Conservation (phyloP, 768 basidiomycete species). For the Podaxis mareebaensis region DNA sequence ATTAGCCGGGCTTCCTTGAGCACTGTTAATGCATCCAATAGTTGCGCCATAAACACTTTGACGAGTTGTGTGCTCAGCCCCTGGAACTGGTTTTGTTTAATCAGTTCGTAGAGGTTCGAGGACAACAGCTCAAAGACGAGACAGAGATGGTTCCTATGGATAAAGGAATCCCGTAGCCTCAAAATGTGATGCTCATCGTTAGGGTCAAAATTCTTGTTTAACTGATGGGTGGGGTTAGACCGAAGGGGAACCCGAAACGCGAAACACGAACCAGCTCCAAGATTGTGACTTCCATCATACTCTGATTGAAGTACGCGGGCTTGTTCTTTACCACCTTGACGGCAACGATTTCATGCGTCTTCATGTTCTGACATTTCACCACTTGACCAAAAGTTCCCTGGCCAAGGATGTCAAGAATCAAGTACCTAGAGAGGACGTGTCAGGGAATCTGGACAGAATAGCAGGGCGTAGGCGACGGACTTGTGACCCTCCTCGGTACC, state of each 20-base stretch:
- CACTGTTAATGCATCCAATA: slow-evolving; percentile 88
- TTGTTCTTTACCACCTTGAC: slow-evolving; percentile 99
- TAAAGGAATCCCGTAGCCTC: slow-evolving; percentile 93
- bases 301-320: slow-evolving; percentile 98
- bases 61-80: slow-evolving; percentile 96
- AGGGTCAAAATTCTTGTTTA: slow-evolving; percentile 93
- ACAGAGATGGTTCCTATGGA: slow-evolving; percentile 94
- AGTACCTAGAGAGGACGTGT: slow-evolving; percentile 56
- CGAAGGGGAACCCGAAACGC: slow-evolving; percentile 4
- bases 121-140: slow-evolving; percentile 97
- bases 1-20: slow-evolving; percentile 95
- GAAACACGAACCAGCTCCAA: slow-evolving; percentile 79
- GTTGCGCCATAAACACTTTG: slow-evolving; percentile 96
- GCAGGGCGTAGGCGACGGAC: slow-evolving; percentile 47
- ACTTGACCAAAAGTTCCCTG: slow-evolving; percentile 99
- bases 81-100: slow-evolving; percentile 99
- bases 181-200: slow-evolving; percentile 96
- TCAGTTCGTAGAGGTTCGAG: slow-evolving; percentile 97
- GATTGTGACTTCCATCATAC: slow-evolving; percentile 99
- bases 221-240: slow-evolving; percentile 42
- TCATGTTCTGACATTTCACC: slow-evolving; percentile 99
- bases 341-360: slow-evolving; percentile 97
- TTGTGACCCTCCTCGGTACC: slow-evolving; percentile 95
- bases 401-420: slow-evolving; percentile 96
- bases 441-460: slow-evolving; percentile 5